Evolutionary conservation across 78 protist genomes (phyloP).

Genomic region (Isochrysis galbana): DNA sequence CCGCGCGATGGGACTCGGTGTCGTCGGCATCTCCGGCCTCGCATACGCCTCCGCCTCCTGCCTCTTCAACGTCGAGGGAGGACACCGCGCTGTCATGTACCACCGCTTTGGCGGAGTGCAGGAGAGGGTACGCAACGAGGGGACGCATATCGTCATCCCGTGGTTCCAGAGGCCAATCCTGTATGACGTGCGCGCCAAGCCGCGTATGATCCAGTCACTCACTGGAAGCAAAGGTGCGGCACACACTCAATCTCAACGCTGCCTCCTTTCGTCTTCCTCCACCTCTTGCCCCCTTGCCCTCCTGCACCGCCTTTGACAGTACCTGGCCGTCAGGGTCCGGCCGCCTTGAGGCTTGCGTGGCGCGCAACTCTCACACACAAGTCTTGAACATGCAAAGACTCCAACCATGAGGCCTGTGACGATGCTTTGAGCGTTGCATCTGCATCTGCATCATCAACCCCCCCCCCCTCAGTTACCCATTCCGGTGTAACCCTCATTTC

Average conservation of each 20-base stretch:
- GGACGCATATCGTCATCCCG: conserved; percentile 63
- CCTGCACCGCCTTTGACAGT: background rate
- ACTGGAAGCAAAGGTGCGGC: conserved; percentile 55
- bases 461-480: no score
- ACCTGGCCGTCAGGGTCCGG: background rate
- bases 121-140: conserved; percentile 24
- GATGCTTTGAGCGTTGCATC: no score
- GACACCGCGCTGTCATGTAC: conserved; percentile 73
- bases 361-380: no score
- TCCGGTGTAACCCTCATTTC: no score
- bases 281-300: background rate
- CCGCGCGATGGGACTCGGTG: background rate
- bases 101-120: conserved; percentile 59
- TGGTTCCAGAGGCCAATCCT: conserved; percentile 47
- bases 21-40: background rate
- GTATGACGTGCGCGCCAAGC: conserved; percentile 69
- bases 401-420: no score
- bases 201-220: conserved; percentile 50
- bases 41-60: background rate
- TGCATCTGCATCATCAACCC: no score
- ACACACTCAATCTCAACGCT: no score
- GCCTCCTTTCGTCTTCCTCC: background rate
- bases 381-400: no score
- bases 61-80: conserved; percentile 61
- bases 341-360: no score